A percentile compares a stretch with the other conserved stretches of the same genome.
Conservation (phyloP, 345 rosid species). For the Passiflora organensis region DNA sequence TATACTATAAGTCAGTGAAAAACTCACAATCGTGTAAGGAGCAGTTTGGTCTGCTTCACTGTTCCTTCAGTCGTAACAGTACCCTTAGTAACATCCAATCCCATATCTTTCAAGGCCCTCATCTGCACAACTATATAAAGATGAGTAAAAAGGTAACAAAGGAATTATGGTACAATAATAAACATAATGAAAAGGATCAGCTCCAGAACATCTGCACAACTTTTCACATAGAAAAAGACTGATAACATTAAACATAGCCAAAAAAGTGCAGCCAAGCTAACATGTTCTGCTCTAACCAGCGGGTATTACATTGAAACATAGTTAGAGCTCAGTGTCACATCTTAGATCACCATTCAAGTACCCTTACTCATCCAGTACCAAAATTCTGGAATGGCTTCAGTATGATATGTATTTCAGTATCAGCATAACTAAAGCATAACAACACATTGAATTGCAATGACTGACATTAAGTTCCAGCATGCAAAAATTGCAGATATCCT, state of each 20-base stretch:
- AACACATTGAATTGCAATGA: no score
- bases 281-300: no score
- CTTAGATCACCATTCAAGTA: no score
- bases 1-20: not conserved
- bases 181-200: not conserved
- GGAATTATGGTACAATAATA: not conserved
- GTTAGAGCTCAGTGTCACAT: no score
- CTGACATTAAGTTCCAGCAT: no score
- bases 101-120: constrained; percentile 78
- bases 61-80: constrained; percentile 72
- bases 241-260: not conserved
- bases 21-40: constrained; percentile 71
- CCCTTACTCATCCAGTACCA: no score
- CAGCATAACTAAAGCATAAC: no score
- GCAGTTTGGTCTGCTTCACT: constrained; percentile 68
- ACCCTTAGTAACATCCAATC: constrained; percentile 84
- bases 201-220: constrained; percentile 5
- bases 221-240: not conserved
- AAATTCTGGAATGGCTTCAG: no score
- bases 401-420: no score
- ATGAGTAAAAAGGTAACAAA: constrained; percentile 4
- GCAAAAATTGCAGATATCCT: no score
- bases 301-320: no score
- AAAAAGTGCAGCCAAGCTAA: not conserved
- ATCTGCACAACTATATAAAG: constrained; percentile 44